Conservation (phyloP, 164 flowering plant genomes). For the Cinnamomum micranthum region DNA sequence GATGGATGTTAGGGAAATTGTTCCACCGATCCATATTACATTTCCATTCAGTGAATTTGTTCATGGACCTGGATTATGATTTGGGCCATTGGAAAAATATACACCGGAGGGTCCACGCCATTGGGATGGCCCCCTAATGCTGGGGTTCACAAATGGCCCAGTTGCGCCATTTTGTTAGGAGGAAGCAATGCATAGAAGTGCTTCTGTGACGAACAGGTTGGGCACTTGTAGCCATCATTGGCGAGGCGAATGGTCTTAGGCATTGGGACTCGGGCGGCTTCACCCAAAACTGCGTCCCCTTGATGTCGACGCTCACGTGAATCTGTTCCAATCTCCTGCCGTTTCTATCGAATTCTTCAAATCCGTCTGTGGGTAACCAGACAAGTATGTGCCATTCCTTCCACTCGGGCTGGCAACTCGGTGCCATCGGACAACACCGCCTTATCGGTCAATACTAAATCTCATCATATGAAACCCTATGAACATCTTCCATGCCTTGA, state of each 20-base stretch:
- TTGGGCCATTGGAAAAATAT: no score
- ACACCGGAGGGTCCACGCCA: no score
- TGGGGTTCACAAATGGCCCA: no score
- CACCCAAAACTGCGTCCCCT: slow-evolving; percentile 84
- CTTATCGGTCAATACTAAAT: slow-evolving; percentile 61
- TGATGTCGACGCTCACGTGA: slow-evolving; percentile 43
- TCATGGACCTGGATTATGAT: no score
- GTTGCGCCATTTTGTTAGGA: background rate
- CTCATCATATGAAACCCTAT: slow-evolving; percentile 66
- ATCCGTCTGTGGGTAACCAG: slow-evolving; percentile 71
- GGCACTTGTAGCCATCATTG: slow-evolving; percentile 70
- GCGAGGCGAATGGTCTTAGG: slow-evolving; percentile 55
- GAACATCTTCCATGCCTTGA: slow-evolving; percentile 58
- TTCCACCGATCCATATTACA: no score
- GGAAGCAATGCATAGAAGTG: background rate
- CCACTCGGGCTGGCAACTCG: slow-evolving; percentile 52
- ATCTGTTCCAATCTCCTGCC: slow-evolving; percentile 81
- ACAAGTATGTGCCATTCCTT: slow-evolving; percentile 53
- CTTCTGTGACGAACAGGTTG: slow-evolving; percentile 20
- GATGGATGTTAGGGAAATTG: no score
- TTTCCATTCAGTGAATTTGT: no score
- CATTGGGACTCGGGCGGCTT: slow-evolving; percentile 51
- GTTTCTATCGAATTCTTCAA: slow-evolving; percentile 72
- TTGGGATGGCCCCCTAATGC: no score
- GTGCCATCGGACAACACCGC: slow-evolving; percentile 68